Evolutionary conservation across 345 rosid species (phyloP).

Genomic region (Eucalyptus marginata): DNA sequence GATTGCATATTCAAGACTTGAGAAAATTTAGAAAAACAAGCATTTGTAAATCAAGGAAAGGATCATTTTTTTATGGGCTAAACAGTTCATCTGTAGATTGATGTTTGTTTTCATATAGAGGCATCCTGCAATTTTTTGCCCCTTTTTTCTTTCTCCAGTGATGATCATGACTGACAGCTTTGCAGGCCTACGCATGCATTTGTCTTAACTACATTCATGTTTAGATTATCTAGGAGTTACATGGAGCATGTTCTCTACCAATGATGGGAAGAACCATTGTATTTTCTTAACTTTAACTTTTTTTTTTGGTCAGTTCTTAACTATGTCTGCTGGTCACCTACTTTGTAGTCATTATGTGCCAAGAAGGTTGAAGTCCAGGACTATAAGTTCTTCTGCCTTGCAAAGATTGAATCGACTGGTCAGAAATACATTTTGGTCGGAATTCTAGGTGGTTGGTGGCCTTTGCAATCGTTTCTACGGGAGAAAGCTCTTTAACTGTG

Average conservation of each 20-base stretch:
- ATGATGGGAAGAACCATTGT: background rate
- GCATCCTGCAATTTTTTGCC: background rate
- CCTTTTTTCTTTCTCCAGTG: background rate
- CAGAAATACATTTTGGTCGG: slow-evolving; percentile 25
- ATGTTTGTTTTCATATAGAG: background rate
- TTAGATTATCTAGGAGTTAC: background rate
- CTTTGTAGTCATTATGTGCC: slow-evolving; percentile 28
- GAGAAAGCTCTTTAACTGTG: background rate
- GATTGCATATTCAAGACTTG: background rate
- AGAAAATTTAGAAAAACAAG: background rate
- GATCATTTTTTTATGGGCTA: background rate
- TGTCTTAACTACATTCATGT: background rate
- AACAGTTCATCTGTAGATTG: background rate
- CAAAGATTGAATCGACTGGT: slow-evolving; percentile 26
- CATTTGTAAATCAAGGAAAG: background rate
- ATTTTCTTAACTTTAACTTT: background rate
- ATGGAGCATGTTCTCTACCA: background rate
- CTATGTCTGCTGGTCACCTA: background rate
- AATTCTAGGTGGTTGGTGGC: slow-evolving; percentile 59
- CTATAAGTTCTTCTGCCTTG: slow-evolving; percentile 40
- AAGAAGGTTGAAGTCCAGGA: slow-evolving; percentile 47
- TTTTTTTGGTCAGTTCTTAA: background rate
- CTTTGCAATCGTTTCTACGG: slow-evolving; percentile 1
- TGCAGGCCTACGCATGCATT: background rate
- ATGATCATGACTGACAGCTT: background rate